These are phyloP conservation scores for Pseudozyma pruni DNA, from an alignment of 1,284 basidiomycete genomes.

Conservation along the genomic window DNA sequence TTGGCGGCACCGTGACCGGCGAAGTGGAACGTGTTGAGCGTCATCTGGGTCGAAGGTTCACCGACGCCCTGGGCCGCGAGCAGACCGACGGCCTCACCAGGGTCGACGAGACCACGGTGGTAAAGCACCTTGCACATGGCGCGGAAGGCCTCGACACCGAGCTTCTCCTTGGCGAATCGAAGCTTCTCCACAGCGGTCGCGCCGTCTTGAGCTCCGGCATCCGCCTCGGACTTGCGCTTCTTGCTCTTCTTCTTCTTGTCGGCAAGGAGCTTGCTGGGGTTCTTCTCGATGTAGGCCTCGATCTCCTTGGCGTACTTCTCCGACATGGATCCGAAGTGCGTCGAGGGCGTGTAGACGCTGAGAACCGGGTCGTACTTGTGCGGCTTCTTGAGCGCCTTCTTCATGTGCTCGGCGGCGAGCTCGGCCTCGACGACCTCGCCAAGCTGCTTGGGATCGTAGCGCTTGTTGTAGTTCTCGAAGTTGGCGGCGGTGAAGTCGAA, in stretches of 20 bases:
- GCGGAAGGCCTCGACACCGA: conserved; percentile 60
- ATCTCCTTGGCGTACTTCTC: conserved; percentile 89
- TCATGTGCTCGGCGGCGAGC: conserved; percentile 81
- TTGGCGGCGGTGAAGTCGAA: conserved; percentile 95
- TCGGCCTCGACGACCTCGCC: conserved; percentile 75
- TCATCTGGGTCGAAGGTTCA: conserved; percentile 99
- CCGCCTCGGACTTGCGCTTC: conserved; percentile 64
- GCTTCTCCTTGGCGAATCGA: conserved; percentile 70
- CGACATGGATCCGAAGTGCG: conserved; percentile 88
- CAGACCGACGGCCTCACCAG: conserved; percentile 96
- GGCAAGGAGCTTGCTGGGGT: conserved; percentile 80
- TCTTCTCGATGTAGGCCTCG: conserved; percentile 81
- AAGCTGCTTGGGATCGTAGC: conserved; percentile 75
- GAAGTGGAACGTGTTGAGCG: conserved; percentile 99
- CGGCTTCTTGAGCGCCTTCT: conserved; percentile 84
- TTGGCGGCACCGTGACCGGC: conserved; percentile 97
- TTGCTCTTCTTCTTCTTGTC: conserved; percentile 71
- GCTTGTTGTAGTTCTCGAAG: conserved; percentile 80
- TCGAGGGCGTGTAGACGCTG: conserved; percentile 80
- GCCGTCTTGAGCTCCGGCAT: conserved; percentile 56
- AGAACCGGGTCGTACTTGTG: conserved; percentile 83
- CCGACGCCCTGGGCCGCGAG: conserved; percentile 99
- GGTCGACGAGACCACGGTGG: conserved; percentile 78
- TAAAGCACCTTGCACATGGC: conserved; percentile 66
- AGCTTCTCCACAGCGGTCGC: conserved; percentile 63